These are phyloP conservation scores for Coemansia nantahalensis DNA, from an alignment of 192 early-diverging fungal species.

Conservation along the genomic window DNA sequence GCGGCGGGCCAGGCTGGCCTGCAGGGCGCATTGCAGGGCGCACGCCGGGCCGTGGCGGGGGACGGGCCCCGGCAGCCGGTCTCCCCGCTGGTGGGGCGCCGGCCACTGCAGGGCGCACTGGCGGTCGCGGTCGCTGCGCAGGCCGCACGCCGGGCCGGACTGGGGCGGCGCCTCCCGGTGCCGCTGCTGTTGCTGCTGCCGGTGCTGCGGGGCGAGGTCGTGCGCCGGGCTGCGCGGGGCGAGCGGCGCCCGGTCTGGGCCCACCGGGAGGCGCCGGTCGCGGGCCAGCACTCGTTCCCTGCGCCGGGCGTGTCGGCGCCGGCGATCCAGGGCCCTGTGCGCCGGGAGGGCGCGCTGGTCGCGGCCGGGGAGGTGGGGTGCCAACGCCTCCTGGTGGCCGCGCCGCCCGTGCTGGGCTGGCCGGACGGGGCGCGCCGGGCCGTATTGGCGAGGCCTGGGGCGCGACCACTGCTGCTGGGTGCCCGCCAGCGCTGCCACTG, in stretches of 20 bases:
- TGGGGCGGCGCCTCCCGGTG: neutral
- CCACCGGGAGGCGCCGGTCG: neutral
- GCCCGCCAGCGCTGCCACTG: neutral
- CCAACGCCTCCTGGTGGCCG: neutral
- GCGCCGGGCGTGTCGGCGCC: neutral
- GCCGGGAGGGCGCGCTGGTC: conserved; percentile 9
- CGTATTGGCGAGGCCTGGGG: conserved; percentile 1
- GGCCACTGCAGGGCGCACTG: conserved; percentile 11
- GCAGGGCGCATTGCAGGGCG: conserved; percentile 13
- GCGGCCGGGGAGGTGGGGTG: conserved; percentile 7
- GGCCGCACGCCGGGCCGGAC: conserved; percentile 27
- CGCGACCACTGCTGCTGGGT: neutral
- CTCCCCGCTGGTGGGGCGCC: conserved; percentile 5
- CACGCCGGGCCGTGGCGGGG: conserved; percentile 16
- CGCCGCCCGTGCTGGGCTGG: neutral
- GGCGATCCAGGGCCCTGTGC: neutral
- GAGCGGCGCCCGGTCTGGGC: conserved; percentile 1
- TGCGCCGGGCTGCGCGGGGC: conserved; percentile 4
- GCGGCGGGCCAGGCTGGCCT: neutral
- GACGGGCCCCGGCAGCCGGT: conserved; percentile 12
- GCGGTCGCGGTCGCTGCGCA: conserved; percentile 15
- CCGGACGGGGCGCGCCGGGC: conserved; percentile 1
- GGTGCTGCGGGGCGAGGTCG: conserved; percentile 29
- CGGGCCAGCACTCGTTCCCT: neutral
- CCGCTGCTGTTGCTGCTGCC: neutral